Conservation (phyloP, 2,329 filamentous ascomycete species). For the Leptodontidium sp. region DNA sequence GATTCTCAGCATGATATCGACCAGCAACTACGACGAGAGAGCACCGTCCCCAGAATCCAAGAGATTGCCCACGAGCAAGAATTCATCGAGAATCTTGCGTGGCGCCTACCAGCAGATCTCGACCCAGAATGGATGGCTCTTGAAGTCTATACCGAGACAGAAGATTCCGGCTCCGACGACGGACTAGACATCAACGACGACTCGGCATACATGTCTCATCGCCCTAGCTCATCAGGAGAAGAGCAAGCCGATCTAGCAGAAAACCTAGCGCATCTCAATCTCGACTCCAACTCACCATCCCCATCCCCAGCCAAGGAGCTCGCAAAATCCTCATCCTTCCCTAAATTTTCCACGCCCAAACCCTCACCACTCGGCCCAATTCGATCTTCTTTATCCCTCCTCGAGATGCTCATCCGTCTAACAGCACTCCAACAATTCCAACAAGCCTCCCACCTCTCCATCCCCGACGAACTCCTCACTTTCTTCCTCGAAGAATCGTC, state of each 20-base stretch:
- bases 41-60: constrained; percentile 35
- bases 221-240: constrained; percentile 35
- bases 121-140: constrained; percentile 80
- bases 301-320: constrained; percentile 29
- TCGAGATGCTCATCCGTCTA: constrained; percentile 77
- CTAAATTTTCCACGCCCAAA: constrained; percentile 1
- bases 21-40: constrained; percentile 45
- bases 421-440: constrained; percentile 78
- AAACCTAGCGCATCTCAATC: constrained; percentile 38
- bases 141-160: constrained; percentile 72
- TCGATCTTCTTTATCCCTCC: constrained; percentile 72
- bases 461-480: constrained; percentile 76
- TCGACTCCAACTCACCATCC: constrained; percentile 37
- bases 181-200: constrained; percentile 45
- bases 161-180: constrained; percentile 59
- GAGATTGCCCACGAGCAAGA: constrained; percentile 20
- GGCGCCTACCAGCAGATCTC: constrained; percentile 69
- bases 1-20: constrained; percentile 48
- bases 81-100: constrained; percentile 30
- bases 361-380: constrained; percentile 57
- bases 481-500: constrained; percentile 77
- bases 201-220: constrained; percentile 40
- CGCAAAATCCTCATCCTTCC: constrained; percentile 15
- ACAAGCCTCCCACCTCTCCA: constrained; percentile 74
- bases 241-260: constrained; percentile 27